Conservation (phyloP, 116 monocot genomes). For the Posidonia oceanica region DNA sequence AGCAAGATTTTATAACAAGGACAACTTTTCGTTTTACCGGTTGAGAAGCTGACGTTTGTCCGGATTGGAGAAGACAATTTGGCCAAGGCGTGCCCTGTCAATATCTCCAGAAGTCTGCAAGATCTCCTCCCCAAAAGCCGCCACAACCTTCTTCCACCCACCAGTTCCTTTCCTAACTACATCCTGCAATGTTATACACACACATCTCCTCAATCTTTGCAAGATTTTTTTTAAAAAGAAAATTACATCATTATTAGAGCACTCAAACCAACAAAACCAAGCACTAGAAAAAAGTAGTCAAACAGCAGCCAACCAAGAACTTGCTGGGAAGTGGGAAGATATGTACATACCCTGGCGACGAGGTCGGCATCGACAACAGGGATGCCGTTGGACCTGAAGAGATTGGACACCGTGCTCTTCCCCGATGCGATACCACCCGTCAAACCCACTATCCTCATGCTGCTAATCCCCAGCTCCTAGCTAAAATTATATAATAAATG, state of each 20-base stretch:
- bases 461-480: background rate
- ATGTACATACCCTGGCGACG: constrained; percentile 20
- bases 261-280: background rate
- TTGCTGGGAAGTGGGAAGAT: too few relatives aligned
- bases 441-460: constrained; percentile 38
- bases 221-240: background rate
- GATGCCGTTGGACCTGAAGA: constrained; percentile 25
- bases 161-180: constrained; percentile 72
- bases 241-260: background rate
- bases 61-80: constrained; percentile 76
- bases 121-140: constrained; percentile 66
- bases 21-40: constrained; percentile 25
- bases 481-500: too few relatives aligned
- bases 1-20: background rate
- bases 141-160: constrained; percentile 81
- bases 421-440: constrained; percentile 42
- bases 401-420: constrained; percentile 37
- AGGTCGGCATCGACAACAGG: constrained; percentile 38
- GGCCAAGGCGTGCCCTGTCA: constrained; percentile 64
- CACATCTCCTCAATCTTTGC: background rate
- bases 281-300: background rate
- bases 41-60: constrained; percentile 71
- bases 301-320: too few relatives aligned
- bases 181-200: constrained; percentile 32
- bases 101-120: constrained; percentile 69